Evolutionary conservation across 495 filamentous ascomycete species (phyloP), one percentile per base, ranked within the genome.

Genomic region (Penicillium simplicissimum): DNA sequence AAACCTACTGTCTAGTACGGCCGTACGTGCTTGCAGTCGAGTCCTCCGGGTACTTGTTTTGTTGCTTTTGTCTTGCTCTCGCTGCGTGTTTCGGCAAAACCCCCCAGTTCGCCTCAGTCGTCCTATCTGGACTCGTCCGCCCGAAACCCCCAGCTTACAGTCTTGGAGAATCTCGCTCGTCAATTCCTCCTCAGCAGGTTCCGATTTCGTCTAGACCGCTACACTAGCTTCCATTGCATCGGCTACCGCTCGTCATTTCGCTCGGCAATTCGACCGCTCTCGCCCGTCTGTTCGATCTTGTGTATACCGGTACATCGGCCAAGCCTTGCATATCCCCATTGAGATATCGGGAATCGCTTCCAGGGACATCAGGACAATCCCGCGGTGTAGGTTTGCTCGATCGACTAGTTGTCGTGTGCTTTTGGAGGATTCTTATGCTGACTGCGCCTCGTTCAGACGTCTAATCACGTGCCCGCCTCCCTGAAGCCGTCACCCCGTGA

Each of bases 391-490:
- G 68, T 68, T 53, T 10, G 19, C 45, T 19, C 19, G 45, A 9
- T 35, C 23, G 35, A 38, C n/a, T 21, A 35, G 25, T 35, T 53
- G 0, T 55, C 43, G 36, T 31, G 56, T 35, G 21, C 45, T 49
- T 42, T 31, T 47, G 36, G 7, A 11, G 57, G n/a, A 21, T 60
- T 43, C 15, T 48, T 33, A 36, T 71, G 58, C 66, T 71, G 61
- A 71, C 66, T 62, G 52, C 62, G 59, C 38, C 55, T 52, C 37
- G 57, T 66, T 21, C 33, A 61, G 58, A 69, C 40, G 56, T 45
- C 38, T 13, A 35, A 70, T 71, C 73, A 76, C 70, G 74, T 76
- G 73, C 60, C 54, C 45, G 34, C 59, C 57, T 63, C 63, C 65
- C 63, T 70, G 65, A 72, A 58, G 60, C 67, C 65, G 64, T 60